Conservation (phyloP, 352 stramenopile species). For the Aphanomyces invadans region DNA sequence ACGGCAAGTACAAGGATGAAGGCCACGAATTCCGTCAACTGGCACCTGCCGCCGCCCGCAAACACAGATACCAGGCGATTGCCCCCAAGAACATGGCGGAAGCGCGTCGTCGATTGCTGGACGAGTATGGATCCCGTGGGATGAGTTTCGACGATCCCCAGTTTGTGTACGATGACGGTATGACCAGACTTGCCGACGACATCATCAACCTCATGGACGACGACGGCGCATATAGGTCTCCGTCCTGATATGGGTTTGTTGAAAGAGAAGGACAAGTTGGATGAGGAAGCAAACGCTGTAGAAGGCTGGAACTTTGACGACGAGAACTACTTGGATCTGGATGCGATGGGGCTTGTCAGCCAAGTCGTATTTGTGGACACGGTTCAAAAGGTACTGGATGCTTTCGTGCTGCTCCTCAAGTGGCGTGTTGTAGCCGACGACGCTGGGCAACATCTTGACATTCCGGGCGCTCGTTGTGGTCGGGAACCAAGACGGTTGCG, state of each 20-base stretch:
- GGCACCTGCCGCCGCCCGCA: constrained; percentile 63
- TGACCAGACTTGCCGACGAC: too few species aligned
- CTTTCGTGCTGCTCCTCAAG: background rate
- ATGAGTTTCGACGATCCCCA: constrained; percentile 53
- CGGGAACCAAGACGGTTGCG: constrained; percentile 89
- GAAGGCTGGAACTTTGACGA: constrained; percentile 58
- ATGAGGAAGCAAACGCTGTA: constrained; percentile 65
- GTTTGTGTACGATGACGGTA: constrained; percentile 24
- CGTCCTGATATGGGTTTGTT: constrained; percentile 49
- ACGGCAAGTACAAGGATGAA: constrained; percentile 53
- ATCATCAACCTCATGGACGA: constrained; percentile 35
- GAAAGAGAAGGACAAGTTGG: constrained; percentile 55
- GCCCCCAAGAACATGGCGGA: constrained; percentile 67
- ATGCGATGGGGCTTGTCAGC: constrained; percentile 53
- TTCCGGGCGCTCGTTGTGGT: constrained; percentile 91
- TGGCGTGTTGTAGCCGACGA: constrained; percentile 53
- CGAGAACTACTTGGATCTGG: constrained; percentile 53
- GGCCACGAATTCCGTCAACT: constrained; percentile 50
- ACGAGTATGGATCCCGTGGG: constrained; percentile 72
- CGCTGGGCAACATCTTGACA: constrained; percentile 87
- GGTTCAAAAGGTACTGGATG: constrained; percentile 51
- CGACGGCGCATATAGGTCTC: constrained; percentile 19
- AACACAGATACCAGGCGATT: constrained; percentile 68
- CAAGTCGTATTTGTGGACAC: constrained; percentile 81
- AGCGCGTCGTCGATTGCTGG: constrained; percentile 62